Conservation (phyloP, 2,329 filamentous ascomycete genomes). For the Rasamsonia emersonii region DNA sequence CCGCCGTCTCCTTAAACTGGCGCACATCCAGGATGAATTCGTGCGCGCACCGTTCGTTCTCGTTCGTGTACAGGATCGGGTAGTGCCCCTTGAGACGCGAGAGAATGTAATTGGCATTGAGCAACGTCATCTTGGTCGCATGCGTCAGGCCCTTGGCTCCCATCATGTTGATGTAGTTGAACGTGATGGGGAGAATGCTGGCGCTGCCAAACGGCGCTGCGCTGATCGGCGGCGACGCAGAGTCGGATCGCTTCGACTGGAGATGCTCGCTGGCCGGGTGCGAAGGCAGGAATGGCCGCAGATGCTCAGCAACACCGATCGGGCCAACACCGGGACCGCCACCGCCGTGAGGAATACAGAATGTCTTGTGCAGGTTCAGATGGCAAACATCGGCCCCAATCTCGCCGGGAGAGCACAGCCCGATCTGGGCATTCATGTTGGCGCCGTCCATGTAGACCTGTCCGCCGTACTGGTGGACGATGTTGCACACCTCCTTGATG, state of each 20-base stretch:
- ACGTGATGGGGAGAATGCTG: constrained; percentile 87
- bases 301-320: constrained; percentile 79
- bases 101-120: constrained; percentile 96
- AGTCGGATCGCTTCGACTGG: constrained; percentile 28
- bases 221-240: constrained; percentile 60
- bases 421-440: constrained; percentile 98
- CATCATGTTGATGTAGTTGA: constrained; percentile 95
- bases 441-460: constrained; percentile 98
- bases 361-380: constrained; percentile 96
- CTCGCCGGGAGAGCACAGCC: constrained; percentile 85
- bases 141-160: constrained; percentile 71
- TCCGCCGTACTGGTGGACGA: constrained; percentile 80
- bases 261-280: constrained; percentile 52
- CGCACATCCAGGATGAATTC: constrained; percentile 93
- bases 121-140: constrained; percentile 83
- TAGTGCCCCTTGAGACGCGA: constrained; percentile 79
- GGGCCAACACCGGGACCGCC: constrained; percentile 90
- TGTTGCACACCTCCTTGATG: constrained; percentile 73
- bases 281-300: constrained; percentile 66
- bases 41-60: constrained; percentile 79
- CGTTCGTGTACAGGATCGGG: constrained; percentile 87
- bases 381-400: constrained; percentile 96
- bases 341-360: constrained; percentile 94
- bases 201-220: constrained; percentile 82
- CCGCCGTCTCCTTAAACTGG: constrained; percentile 71